Evolutionary conservation across 2,329 filamentous ascomycete genomes (phyloP), one percentile per base, ranked within the genome.

Genomic region (Monosporascus cannonballus): DNA sequence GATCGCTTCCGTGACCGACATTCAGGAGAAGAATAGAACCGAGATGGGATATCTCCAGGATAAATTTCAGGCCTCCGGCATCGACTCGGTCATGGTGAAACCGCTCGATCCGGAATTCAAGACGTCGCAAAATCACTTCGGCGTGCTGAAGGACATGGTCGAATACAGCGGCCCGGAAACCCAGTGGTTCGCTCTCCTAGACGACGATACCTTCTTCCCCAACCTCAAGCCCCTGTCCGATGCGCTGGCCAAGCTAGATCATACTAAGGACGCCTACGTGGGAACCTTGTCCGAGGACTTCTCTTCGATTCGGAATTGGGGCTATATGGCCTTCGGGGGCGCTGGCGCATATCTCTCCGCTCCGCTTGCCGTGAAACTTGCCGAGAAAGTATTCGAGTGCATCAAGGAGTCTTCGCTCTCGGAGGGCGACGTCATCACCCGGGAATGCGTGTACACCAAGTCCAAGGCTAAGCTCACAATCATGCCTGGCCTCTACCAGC

Each of bases 141-240:
- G 78, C 14, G 71, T 84, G 14, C 65, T 84, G 8, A 69, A 74
- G 27, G 71, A 78, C 38, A 72, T 84, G 54, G 66, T 79, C 24
- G 62, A 71, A 24, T 68, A 74, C 48, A 64, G 70, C 34, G 72
- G 68, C 9, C 64, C 73, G 0, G 60, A 71, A 15, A 81, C 79
- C 0, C 68, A 71, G 34, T 85, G 82, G 81, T 73, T 76, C 15
- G 76, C 74, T 46, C 70, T 85, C 48, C 74, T 85, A 38, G 81
- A 85, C 61, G 82, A 85, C 60, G 82, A 85, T 59, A 85, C 82
- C 1, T 85, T 85, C 64, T 84, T 84, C 64, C 75, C 78, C 2
- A 80, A 77, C 2, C 73, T 85, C 45, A 65, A 75, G 49, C 71
- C 72, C 0, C 68, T 85, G 17, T 69, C 75, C 22, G 64, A 73